Base-by-base conservation (phyloP, 768 basidiomycete genomes). In the Ramaria rubella region DNA sequence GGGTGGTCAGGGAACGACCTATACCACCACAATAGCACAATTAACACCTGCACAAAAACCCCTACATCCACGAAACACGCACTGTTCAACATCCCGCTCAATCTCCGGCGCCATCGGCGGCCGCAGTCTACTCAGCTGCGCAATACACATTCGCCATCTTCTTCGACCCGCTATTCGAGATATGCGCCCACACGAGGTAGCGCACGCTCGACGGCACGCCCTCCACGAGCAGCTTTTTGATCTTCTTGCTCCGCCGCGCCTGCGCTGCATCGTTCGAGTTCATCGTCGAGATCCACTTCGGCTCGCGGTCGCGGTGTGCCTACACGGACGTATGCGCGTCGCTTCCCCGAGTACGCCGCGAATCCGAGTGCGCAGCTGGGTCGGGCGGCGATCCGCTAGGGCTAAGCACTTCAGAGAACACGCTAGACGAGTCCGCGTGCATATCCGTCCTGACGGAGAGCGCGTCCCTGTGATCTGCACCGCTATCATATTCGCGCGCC, bases 171-270 rank as follows among this genome's bases (percentile, higher is more conserved):
- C 85, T 86, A 64, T 92, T 86, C 5, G 84, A 85, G 11, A 93
- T 69, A 65, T 86, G 83, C 17, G 82, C 81, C 91, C 91, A 94
- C 3, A 92, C 90, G 15, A 85, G 79, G 61, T 90, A 92, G 9
- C 91, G 77, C 24, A 94, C 88, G 11, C 85, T 88, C 9, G 86
- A 82, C 0, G 91, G 91, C 0, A 94, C 86, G 23, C 77, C 77
- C n/a, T 90, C 87, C 43, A 83, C 70, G 27, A 92, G 62, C 6
- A 94, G 69, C 63, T 84, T 86, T 60, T 81, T 77, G 11, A 90
- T 75, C 64, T 92, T 93, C 70, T 91, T 91, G 67, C 72, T 86
- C 74, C 87, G 92, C 49, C 82, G 76, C 1, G 86, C 80, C 61
- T 86, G 82, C 2, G 81, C 69, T 0, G 89, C 72, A 1, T 81